phyloP scores from a whole-genome alignment of 164 flowering plant species.

The Litsea cubeba region DNA sequence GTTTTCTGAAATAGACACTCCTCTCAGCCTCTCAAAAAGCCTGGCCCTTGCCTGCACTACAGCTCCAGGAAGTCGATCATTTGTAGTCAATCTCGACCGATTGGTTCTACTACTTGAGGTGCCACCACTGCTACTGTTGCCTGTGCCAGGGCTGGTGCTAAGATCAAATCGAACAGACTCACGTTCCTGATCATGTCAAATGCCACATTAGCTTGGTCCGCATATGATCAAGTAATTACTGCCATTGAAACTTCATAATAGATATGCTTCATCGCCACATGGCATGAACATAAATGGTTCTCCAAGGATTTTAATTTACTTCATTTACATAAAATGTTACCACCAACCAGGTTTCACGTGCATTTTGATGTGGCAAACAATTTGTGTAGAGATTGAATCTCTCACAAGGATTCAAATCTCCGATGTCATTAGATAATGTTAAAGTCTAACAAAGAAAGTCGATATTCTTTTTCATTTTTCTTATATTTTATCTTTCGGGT shows the following conservation, averaged over 20 bases:
- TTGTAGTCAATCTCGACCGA: slow-evolving; percentile 22
- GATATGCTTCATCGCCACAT: background rate
- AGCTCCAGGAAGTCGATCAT: slow-evolving; percentile 74
- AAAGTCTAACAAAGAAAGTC: too few species aligned
- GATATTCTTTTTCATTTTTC: too few species aligned
- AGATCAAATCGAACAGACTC: slow-evolving; percentile 30
- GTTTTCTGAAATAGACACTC: slow-evolving; percentile 48
- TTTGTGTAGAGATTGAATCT: too few species aligned
- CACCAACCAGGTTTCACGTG: background rate
- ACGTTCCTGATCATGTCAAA: slow-evolving; percentile 41
- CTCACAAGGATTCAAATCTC: too few species aligned
- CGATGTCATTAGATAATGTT: too few species aligned
- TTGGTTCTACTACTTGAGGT: slow-evolving; percentile 22
- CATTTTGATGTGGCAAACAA: background rate
- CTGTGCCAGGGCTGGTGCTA: slow-evolving; percentile 25
- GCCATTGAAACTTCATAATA: background rate
- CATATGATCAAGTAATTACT: background rate
- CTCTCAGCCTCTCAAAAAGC: slow-evolving; percentile 80
- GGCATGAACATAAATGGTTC: too few species aligned
- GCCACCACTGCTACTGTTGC: slow-evolving; percentile 19
- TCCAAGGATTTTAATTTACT: too few species aligned
- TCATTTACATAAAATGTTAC: background rate
- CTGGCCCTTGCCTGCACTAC: slow-evolving; percentile 86
- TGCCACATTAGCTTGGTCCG: background rate
- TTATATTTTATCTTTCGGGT: too few species aligned